phyloP scores from a whole-genome alignment of 2,329 filamentous ascomycete genomes.

The Verticillium longisporum region DNA sequence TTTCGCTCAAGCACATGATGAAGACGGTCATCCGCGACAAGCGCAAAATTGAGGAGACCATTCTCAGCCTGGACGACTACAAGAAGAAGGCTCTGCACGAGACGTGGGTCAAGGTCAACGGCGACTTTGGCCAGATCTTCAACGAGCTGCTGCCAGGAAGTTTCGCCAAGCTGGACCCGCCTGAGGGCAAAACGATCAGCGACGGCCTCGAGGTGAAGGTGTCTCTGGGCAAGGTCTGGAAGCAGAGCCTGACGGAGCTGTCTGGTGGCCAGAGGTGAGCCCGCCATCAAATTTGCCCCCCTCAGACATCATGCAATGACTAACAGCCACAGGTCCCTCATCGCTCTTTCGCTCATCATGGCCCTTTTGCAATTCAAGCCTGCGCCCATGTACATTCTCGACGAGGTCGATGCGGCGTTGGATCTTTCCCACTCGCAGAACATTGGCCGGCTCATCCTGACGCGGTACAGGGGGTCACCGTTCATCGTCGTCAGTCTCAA shows the following conservation, averaged over 20 bases:
- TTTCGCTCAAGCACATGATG: slow-evolving; percentile 95
- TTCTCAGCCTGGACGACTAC: slow-evolving; percentile 89
- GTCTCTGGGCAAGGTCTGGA: slow-evolving; percentile 95
- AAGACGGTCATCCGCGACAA: slow-evolving; percentile 95
- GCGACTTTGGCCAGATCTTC: slow-evolving; percentile 97
- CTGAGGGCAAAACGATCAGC: slow-evolving; percentile 89
- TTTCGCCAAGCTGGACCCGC: slow-evolving; percentile 93
- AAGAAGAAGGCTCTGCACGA: slow-evolving; percentile 96
- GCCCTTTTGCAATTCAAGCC: slow-evolving; percentile 97
- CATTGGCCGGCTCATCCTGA: slow-evolving; percentile 98
- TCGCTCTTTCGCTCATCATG: slow-evolving; percentile 95
- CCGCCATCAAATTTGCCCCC: neutral
- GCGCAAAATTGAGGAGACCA: slow-evolving; percentile 98
- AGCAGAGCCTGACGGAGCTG: slow-evolving; percentile 89
- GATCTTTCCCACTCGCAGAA: slow-evolving; percentile 97
- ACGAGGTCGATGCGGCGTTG: slow-evolving; percentile 94
- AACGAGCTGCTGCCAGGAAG: slow-evolving; percentile 85
- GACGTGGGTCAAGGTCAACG: slow-evolving; percentile 95
- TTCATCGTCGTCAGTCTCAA: slow-evolving; percentile 98
- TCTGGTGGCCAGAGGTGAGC: slow-evolving; percentile 86
- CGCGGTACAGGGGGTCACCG: slow-evolving; percentile 92
- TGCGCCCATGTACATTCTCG: slow-evolving; percentile 97
- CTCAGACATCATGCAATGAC: slow-evolving; percentile 4
- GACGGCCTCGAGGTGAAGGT: slow-evolving; percentile 97
- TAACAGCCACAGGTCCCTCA: slow-evolving; percentile 63